Percentiles rank a stretch among this genome's conserved stretches.
These are phyloP conservation scores for Ustilago esculenta DNA, from an alignment of 1,284 basidiomycete genomes.

Conservation along the genomic window DNA sequence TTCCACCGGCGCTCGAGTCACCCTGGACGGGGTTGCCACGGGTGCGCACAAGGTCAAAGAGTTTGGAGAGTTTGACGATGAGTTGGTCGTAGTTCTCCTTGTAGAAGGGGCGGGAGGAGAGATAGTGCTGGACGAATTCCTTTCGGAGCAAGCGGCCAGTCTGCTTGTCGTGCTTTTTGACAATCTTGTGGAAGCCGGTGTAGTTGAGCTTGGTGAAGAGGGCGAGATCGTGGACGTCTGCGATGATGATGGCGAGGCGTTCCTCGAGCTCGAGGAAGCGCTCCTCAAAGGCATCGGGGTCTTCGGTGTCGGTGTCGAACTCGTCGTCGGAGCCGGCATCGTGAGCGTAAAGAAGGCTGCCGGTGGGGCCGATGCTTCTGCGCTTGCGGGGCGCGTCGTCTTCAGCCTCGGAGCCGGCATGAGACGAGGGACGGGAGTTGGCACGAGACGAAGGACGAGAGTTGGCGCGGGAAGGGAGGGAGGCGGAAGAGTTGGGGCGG, in stretches of 20 bases:
- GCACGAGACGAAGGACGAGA: constrained; percentile 25
- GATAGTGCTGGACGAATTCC: constrained; percentile 83
- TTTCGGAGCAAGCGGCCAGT: constrained; percentile 73
- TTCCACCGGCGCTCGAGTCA: constrained; percentile 91
- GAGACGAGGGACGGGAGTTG: constrained; percentile 28
- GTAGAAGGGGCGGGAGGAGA: constrained; percentile 95
- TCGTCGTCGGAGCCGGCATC: constrained; percentile 71
- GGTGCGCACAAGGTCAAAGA: constrained; percentile 95
- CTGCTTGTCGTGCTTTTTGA: constrained; percentile 89
- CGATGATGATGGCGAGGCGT: constrained; percentile 92
- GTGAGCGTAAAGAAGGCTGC: constrained; percentile 68
- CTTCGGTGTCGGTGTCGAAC: constrained; percentile 74
- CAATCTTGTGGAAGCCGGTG: constrained; percentile 96
- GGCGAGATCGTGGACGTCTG: constrained; percentile 97
- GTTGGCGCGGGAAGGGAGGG: constrained; percentile 46
- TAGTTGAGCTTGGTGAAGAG: constrained; percentile 91
- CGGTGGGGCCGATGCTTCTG: constrained; percentile 68
- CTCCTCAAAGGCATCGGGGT: constrained; percentile 82
- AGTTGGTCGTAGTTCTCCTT: constrained; percentile 80
- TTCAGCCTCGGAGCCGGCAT: constrained; percentile 39
- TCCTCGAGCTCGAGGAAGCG: constrained; percentile 90
- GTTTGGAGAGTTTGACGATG: constrained; percentile 93
- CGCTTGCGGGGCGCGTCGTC: constrained; percentile 25
- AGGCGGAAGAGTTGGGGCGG: constrained; percentile 50
- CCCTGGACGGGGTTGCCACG: constrained; percentile 92